Evolutionary conservation across 2,329 filamentous ascomycete species (phyloP).

Genomic region (Ophiostoma sp.): DNA sequence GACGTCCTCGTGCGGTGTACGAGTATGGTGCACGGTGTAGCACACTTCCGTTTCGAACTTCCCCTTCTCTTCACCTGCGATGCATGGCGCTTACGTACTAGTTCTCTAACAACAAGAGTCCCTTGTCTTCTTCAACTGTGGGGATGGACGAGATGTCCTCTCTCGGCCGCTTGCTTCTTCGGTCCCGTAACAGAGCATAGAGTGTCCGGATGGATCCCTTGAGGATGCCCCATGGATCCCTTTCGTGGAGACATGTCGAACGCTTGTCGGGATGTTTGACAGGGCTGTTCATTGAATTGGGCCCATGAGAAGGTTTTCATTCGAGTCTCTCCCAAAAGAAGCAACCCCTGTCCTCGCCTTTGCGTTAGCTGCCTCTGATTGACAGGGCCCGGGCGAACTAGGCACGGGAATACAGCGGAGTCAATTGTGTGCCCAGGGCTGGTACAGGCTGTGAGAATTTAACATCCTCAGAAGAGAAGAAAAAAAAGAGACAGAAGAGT

Average conservation of each 20-base stretch:
- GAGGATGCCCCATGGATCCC: background rate
- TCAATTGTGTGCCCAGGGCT: background rate
- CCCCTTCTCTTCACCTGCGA: background rate
- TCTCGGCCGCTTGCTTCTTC: slow-evolving; percentile 1
- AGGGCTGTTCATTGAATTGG: background rate
- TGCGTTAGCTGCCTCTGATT: background rate
- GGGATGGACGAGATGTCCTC: background rate
- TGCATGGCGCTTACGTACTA: background rate
- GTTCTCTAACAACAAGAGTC: no score
- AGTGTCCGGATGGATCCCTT: slow-evolving; percentile 4
- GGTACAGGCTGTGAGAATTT: background rate
- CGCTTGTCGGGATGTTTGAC: background rate
- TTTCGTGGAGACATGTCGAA: background rate
- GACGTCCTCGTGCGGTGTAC: background rate
- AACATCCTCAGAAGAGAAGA: background rate
- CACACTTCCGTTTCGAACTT: background rate
- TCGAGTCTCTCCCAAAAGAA: background rate
- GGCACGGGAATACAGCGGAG: slow-evolving; percentile 16
- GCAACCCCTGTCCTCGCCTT: background rate
- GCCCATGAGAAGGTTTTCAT: background rate
- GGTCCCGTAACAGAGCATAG: background rate
- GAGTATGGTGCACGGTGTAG: background rate
- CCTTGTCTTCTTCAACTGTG: background rate
- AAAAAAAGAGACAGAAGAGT: background rate
- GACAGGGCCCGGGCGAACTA: background rate